These are phyloP conservation scores for Puccinia horiana DNA, from an alignment of 1,284 basidiomycete genomes.

Conservation along the genomic window DNA sequence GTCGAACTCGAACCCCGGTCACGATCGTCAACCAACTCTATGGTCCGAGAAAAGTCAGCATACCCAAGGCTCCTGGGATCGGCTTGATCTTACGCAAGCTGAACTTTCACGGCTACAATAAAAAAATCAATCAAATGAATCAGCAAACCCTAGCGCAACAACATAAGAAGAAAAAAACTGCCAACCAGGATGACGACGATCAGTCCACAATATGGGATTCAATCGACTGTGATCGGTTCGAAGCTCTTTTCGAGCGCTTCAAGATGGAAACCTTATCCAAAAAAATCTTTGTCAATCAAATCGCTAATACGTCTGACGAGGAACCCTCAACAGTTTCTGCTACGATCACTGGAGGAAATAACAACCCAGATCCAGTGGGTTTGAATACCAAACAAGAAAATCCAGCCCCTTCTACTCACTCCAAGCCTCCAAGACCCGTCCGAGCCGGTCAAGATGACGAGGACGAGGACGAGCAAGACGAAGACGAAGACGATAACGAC, in stretches of 20 bases:
- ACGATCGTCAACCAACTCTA: slow-evolving; percentile 67
- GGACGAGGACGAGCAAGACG: not conserved
- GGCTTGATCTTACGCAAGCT: slow-evolving; percentile 93
- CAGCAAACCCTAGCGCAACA: slow-evolving; percentile 54
- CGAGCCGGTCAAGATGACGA: not conserved
- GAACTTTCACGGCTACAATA: slow-evolving; percentile 78
- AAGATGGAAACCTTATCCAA: slow-evolving; percentile 18
- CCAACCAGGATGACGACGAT: not conserved
- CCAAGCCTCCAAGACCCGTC: not conserved
- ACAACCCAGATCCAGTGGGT: not conserved
- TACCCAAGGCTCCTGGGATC: slow-evolving; percentile 94
- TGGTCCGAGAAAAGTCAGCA: slow-evolving; percentile 72
- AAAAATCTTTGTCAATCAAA: slow-evolving; percentile 1
- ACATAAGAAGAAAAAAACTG: slow-evolving; percentile 1
- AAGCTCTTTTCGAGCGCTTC: slow-evolving; percentile 32
- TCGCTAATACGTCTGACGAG: not conserved
- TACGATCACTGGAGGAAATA: not conserved
- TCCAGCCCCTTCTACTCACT: not conserved
- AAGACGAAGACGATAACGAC: not conserved
- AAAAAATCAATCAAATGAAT: slow-evolving; percentile 67
- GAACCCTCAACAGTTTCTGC: not conserved
- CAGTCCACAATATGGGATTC: slow-evolving; percentile 6
- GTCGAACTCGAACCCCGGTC: slow-evolving; percentile 73
- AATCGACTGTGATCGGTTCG: slow-evolving; percentile 20
- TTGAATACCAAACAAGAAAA: not conserved